These are phyloP conservation scores for Aphanomyces stellatus DNA, from an alignment of 352 stramenopile species.

Conservation along the genomic window DNA sequence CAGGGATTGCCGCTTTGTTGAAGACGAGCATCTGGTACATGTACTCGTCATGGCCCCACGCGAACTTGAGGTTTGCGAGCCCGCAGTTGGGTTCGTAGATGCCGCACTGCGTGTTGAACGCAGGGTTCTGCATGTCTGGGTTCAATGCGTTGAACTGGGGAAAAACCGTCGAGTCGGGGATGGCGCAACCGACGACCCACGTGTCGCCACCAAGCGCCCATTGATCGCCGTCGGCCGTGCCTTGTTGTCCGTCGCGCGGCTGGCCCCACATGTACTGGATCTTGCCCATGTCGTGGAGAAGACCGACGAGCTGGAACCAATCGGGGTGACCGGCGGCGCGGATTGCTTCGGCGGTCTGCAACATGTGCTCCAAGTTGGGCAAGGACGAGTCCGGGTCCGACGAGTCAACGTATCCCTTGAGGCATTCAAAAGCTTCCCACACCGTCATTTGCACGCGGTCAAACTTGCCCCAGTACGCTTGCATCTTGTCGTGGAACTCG, in stretches of 20 bases:
- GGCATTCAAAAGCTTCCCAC: conserved; percentile 81
- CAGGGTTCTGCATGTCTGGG: conserved; percentile 78
- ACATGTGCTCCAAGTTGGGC: conserved; percentile 88
- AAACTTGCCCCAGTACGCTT: conserved; percentile 62
- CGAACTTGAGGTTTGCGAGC: conserved; percentile 83
- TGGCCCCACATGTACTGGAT: conserved; percentile 91
- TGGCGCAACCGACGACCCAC: conserved; percentile 86
- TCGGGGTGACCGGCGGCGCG: conserved; percentile 82
- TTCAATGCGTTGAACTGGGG: conserved; percentile 86
- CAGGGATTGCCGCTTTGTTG: conserved; percentile 80
- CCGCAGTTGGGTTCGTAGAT: conserved; percentile 88
- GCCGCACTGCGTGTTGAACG: conserved; percentile 79
- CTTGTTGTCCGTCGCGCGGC: conserved; percentile 78
- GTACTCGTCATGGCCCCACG: conserved; percentile 92
- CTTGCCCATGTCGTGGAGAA: conserved; percentile 93
- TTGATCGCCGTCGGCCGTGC: conserved; percentile 79
- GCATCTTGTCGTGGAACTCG: conserved; percentile 62
- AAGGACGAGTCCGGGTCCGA: conserved; percentile 86
- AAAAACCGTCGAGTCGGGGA: conserved; percentile 85
- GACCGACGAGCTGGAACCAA: conserved; percentile 87
- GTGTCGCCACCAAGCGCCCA: conserved; percentile 92
- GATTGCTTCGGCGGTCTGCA: conserved; percentile 93
- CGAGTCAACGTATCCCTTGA: conserved; percentile 90
- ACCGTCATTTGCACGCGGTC: conserved; percentile 83
- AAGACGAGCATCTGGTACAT: conserved; percentile 91